Percentiles rank a stretch among this genome's conserved stretches.
These are phyloP conservation scores for Coemansia sp. DNA, from an alignment of 192 early-diverging fungal species.

Conservation along the genomic window DNA sequence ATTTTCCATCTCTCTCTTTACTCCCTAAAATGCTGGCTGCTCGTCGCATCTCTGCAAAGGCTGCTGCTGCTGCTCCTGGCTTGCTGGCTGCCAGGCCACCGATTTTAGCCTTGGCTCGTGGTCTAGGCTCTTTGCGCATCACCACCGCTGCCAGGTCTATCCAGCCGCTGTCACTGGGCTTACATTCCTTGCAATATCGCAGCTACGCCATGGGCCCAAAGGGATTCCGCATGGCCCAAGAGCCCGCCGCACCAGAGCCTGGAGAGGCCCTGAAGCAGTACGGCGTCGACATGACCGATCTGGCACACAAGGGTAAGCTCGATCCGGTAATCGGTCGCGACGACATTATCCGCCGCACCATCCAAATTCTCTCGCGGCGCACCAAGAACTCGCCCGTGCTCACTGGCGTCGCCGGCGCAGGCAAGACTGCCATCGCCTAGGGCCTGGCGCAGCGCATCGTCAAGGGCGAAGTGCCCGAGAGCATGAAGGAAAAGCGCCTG, in stretches of 20 bases:
- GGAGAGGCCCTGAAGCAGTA: slow-evolving; percentile 61
- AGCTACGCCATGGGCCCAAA: slow-evolving; percentile 49
- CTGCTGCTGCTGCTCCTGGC: neutral
- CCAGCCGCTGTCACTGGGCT: neutral
- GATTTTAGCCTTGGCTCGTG: neutral
- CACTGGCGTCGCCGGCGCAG: slow-evolving; percentile 80
- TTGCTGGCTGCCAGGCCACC: neutral
- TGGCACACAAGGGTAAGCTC: slow-evolving; percentile 76
- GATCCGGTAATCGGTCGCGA: slow-evolving; percentile 84
- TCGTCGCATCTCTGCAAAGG: neutral
- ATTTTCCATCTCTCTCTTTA: neutral
- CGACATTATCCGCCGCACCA: slow-evolving; percentile 73
- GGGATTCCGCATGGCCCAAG: slow-evolving; percentile 55
- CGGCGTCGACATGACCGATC: slow-evolving; percentile 75
- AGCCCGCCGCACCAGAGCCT: slow-evolving; percentile 41
- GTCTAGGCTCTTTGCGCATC: neutral
- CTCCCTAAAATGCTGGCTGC: slow-evolving; percentile 1
- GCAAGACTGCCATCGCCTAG: slow-evolving; percentile 84
- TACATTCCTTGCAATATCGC: slow-evolving; percentile 3
- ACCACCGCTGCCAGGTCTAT: neutral
- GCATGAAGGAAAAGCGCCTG: slow-evolving; percentile 73
- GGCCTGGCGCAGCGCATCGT: slow-evolving; percentile 79
- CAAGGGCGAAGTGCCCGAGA: slow-evolving; percentile 76
- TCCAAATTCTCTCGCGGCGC: slow-evolving; percentile 76
- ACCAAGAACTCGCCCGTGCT: slow-evolving; percentile 82